Percentiles rank a stretch among this genome's conserved stretches.
These are phyloP conservation scores for Diaporthe sp. DNA, from an alignment of 2,329 filamentous ascomycete species.

Conservation along the genomic window DNA sequence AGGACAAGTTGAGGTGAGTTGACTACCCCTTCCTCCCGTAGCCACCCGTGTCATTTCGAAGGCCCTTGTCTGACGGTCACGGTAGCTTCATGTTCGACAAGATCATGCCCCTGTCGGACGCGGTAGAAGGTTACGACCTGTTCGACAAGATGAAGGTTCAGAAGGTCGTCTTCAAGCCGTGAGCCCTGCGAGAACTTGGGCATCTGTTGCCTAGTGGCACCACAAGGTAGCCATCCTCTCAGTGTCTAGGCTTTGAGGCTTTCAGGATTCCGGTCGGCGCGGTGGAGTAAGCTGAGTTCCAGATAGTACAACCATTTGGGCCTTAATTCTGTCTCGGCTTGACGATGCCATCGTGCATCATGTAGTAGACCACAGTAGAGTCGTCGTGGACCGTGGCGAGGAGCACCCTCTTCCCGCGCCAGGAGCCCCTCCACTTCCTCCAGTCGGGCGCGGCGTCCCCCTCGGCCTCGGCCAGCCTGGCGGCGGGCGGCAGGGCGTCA, in stretches of 20 bases:
- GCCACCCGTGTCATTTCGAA: slow-evolving; percentile 43
- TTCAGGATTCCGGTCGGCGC: not conserved
- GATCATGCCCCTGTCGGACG: slow-evolving; percentile 78
- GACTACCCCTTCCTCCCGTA: not conserved
- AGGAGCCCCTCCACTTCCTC: slow-evolving; percentile 59
- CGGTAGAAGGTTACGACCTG: slow-evolving; percentile 77
- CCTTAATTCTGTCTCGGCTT: slow-evolving; percentile 86
- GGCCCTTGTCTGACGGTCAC: not conserved
- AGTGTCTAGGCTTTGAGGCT: not conserved
- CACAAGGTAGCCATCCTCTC: not conserved
- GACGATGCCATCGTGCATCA: slow-evolving; percentile 88
- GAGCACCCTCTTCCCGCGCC: slow-evolving; percentile 76
- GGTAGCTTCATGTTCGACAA: slow-evolving; percentile 82
- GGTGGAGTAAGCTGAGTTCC: not conserved
- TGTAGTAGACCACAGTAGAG: slow-evolving; percentile 87
- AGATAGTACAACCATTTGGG: not conserved
- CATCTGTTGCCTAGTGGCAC: not conserved
- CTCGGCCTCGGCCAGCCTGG: slow-evolving; percentile 42
- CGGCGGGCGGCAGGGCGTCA: slow-evolving; percentile 57
- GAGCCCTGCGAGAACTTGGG: slow-evolving; percentile 35
- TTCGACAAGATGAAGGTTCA: slow-evolving; percentile 82
- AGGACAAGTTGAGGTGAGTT: slow-evolving; percentile 76
- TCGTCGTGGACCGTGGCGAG: slow-evolving; percentile 83
- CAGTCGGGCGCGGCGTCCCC: slow-evolving; percentile 49
- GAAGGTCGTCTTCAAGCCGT: slow-evolving; percentile 78